Conservation (phyloP, 148 eudicot species). For the Bassia scoparia region DNA sequence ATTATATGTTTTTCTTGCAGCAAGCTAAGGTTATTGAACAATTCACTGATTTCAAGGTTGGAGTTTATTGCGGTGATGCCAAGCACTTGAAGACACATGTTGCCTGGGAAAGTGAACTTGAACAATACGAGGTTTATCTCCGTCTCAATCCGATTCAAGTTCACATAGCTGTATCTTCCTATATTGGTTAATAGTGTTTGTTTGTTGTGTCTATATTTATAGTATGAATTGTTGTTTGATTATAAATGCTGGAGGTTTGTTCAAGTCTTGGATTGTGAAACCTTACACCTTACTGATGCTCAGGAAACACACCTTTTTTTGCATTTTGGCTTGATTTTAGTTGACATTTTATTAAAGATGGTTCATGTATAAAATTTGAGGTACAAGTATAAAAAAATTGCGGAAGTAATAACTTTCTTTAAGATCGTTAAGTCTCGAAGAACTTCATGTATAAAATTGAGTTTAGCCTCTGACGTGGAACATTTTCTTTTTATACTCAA, state of each 20-base stretch:
- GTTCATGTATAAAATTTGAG: too few relatives aligned
- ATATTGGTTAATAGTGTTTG: not conserved
- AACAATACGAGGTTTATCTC: conserved; percentile 61
- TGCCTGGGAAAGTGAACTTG: conserved; percentile 73
- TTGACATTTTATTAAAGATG: too few relatives aligned
- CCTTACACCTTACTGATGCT: too few relatives aligned
- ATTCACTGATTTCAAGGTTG: conserved; percentile 65
- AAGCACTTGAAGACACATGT: conserved; percentile 46
- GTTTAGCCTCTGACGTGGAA: too few relatives aligned
- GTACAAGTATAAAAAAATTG: too few relatives aligned
- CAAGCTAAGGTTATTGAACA: conserved; percentile 74
- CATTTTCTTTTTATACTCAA: too few relatives aligned
- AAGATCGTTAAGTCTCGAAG: too few relatives aligned
- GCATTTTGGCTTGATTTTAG: too few relatives aligned
- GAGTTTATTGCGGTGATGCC: conserved; percentile 54
- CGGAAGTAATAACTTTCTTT: too few relatives aligned
- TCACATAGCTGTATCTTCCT: not conserved
- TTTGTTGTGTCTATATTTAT: not conserved
- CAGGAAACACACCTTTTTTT: too few relatives aligned
- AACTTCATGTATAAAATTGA: too few relatives aligned
- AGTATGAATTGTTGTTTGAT: not conserved
- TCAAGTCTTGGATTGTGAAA: not conserved
- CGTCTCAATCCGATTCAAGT: conserved; percentile 17
- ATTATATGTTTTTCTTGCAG: conserved; percentile 35
- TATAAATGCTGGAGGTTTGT: not conserved